These are phyloP conservation scores for Zygosaccharomyces pseudobailii DNA, from an alignment of 1,139 yeast genomes.

Conservation along the genomic window DNA sequence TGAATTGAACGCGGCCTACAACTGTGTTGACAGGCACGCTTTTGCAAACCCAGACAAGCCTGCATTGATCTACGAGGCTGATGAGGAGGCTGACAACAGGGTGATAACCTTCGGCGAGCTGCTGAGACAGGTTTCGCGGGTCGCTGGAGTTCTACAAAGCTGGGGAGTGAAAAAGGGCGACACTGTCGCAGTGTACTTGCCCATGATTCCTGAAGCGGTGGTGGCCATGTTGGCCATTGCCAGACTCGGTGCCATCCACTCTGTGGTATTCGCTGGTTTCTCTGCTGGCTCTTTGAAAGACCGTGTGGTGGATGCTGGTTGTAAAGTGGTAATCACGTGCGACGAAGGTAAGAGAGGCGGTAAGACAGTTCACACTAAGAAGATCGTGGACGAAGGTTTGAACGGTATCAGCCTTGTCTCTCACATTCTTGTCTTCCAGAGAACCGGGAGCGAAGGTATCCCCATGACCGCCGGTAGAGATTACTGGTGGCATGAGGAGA, in stretches of 20 bases:
- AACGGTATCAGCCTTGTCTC: constrained; percentile 62
- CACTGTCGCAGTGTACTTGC: constrained; percentile 79
- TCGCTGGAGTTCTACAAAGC: constrained; percentile 61
- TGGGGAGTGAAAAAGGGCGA: constrained; percentile 74
- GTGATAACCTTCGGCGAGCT: constrained; percentile 66
- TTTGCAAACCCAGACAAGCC: constrained; percentile 61
- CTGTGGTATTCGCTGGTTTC: constrained; percentile 83
- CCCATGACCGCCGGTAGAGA: constrained; percentile 62
- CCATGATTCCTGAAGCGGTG: constrained; percentile 82
- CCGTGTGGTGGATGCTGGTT: constrained; percentile 72
- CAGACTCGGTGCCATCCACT: constrained; percentile 77
- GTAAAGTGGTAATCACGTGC: constrained; percentile 67
- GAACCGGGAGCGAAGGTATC: constrained; percentile 65
- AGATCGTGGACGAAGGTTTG: constrained; percentile 77
- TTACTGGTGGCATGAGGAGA: constrained; percentile 78
- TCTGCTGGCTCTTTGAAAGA: constrained; percentile 71
- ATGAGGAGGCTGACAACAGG: constrained; percentile 63
- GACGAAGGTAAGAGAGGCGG: constrained; percentile 84
- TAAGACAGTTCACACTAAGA: constrained; percentile 74
- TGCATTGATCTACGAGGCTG: constrained; percentile 76
- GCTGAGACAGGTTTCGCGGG: constrained; percentile 60
- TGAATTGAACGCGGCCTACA: constrained; percentile 69
- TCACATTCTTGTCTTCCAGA: constrained; percentile 64
- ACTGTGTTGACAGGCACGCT: constrained; percentile 80
- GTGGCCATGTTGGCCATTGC: constrained; percentile 68